Percentiles rank a stretch among this genome's conserved stretches.
Conservation (phyloP, 1,139 yeast genomes). For the Suhomyces yuchorum region DNA sequence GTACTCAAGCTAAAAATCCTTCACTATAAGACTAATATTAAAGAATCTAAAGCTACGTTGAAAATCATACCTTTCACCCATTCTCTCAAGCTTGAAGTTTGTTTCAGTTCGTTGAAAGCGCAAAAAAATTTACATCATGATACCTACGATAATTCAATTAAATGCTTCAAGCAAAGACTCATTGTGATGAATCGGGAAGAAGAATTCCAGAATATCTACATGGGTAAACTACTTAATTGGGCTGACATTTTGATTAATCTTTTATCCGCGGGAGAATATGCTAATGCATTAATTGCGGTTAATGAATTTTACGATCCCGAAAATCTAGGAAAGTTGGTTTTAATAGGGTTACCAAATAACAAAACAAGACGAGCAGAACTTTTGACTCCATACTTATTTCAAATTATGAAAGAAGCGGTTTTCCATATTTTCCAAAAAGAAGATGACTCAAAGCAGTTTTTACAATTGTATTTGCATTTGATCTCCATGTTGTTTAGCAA, state of each 20-base stretch:
- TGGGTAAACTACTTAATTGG: slow-evolving; percentile 72
- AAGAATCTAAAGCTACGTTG: not conserved
- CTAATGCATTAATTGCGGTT: slow-evolving; percentile 58
- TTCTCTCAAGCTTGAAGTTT: slow-evolving; percentile 3
- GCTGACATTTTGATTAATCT: slow-evolving; percentile 60
- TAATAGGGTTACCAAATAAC: slow-evolving; percentile 57
- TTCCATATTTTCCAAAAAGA: slow-evolving; percentile 32
- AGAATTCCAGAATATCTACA: slow-evolving; percentile 32
- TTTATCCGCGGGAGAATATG: slow-evolving; percentile 51
- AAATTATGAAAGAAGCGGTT: slow-evolving; percentile 57
- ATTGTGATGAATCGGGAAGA: slow-evolving; percentile 20
- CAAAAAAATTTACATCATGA: not conserved
- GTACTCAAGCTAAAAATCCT: slow-evolving; percentile 7
- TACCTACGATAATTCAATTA: slow-evolving; percentile 20
- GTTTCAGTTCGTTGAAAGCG: not conserved
- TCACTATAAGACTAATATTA: slow-evolving; percentile 7
- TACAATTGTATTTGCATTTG: slow-evolving; percentile 28
- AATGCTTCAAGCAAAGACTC: slow-evolving; percentile 30
- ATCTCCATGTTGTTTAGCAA: slow-evolving; percentile 21
- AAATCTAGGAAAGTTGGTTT: slow-evolving; percentile 43
- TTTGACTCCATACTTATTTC: slow-evolving; percentile 57
- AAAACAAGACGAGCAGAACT: slow-evolving; percentile 45
- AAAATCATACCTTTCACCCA: slow-evolving; percentile 5
- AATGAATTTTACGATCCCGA: slow-evolving; percentile 48
- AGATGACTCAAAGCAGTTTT: not conserved